A percentile compares a stretch with the other conserved stretches of the same genome.
Evolutionary conservation across 306 rosid species (phyloP).

Genomic region (Citrullus colocynthis): DNA sequence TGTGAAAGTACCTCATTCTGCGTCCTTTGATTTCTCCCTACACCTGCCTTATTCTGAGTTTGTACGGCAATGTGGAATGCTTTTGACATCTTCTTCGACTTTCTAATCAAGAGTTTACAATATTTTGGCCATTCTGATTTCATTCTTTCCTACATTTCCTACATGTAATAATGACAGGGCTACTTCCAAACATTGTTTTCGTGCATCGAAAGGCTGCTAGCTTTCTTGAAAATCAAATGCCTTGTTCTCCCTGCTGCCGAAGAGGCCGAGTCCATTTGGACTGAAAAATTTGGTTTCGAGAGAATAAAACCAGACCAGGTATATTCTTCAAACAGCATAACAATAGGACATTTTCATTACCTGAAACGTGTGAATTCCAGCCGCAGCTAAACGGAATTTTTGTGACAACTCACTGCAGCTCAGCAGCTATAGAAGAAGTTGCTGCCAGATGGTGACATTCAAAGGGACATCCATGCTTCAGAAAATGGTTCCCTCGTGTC

Average conservation of each 20-base stretch:
- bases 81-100: neutral
- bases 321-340: neutral
- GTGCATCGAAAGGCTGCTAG: conserved; percentile 75
- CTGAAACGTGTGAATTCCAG: neutral
- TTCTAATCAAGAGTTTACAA: neutral
- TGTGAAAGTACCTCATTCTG: neutral
- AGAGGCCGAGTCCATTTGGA: conserved; percentile 93
- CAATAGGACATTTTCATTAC: neutral
- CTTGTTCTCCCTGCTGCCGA: conserved; percentile 90
- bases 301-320: conserved; percentile 76
- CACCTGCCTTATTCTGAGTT: neutral
- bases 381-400: neutral
- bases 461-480: conserved; percentile 90
- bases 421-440: conserved; percentile 52
- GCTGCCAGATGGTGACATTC: conserved; percentile 70
- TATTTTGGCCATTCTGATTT: neutral
- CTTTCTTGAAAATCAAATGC: conserved; percentile 61
- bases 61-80: neutral
- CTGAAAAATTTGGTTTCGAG: conserved; percentile 63
- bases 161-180: conserved; percentile 40
- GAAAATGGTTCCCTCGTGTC: conserved; percentile 55
- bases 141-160: neutral
- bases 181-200: conserved; percentile 84
- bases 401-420: conserved; percentile 36
- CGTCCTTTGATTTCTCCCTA: neutral